Evolutionary conservation across 345 rosid species (phyloP), one percentile per base, ranked within the genome.

Genomic region (Pseudoturritis turrita): DNA sequence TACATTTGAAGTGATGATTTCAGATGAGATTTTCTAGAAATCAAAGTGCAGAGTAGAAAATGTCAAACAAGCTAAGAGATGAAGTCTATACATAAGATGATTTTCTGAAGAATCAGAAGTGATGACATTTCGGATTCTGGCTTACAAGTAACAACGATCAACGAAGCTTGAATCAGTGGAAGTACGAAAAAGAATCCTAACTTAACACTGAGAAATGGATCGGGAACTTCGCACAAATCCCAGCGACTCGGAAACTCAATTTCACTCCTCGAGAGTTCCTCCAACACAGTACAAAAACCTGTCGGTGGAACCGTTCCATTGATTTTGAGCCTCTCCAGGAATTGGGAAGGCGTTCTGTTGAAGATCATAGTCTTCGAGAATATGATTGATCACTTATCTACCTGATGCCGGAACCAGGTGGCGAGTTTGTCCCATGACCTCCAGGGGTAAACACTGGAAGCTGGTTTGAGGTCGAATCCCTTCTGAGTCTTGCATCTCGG

Each of bases 401-500:
- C 72, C 73, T 85, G n/a, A 72, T 69, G 75, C 79, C 77, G 21
- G 88, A 85, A 53, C 78, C 80, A 7, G 83, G 71, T 53, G 79
- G 68, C 10, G 82, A 65, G 71, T 83, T 80, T 66, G 80, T 65
- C 46, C 67, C 76, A 12, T 37, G 72, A 22, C 84, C 89, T 23
- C 86, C 86, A 0, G 92, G 97, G 53, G 76, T 71, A 65, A 93
- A 93, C 49, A 93, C 97, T 0, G 97, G 97, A 62, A 93, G 92
- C 81, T 93, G 96, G 82, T 87, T 83, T 15, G 97, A 88, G 49
- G 80, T 79, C 5, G 88, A 84, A 75, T 90, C 92, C 78, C 97
- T 81, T 84, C 82, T 85, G 72, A 87, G 78, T 78, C 98, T 85
- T 44, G 94, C 79, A 35, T 90, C 97, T 19, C 80, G 81, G 6